Base-by-base conservation (phyloP, 805 yeast genomes). In the Clavispora fructus region DNA sequence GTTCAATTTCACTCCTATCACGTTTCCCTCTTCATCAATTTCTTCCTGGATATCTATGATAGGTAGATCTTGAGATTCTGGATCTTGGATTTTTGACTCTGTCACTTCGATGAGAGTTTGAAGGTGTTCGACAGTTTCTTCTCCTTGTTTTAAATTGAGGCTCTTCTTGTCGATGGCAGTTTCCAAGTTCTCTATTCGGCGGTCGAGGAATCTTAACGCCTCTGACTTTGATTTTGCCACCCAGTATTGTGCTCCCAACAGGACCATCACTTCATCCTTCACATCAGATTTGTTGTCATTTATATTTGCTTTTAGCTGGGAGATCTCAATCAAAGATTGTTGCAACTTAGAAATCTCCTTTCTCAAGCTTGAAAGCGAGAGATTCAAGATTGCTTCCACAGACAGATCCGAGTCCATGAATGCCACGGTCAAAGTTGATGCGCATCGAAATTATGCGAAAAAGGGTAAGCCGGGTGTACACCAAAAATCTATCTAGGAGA, bases 21-120 rank as follows among this genome's bases (percentile, higher is more conserved):
- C 74, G 49, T 86, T 80, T 0, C 82, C 97, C n/a, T 86, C 82
- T 0, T 87, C 96, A 62, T 90, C 96, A 33, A 91, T 63, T 44
- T 61, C 65, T 59, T 90, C 97, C 44, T 82, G 73, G 19, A 91
- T 91, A 47, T 90, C 97, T 81, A 89, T 80, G 23, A 87, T 68
- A 1, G 88, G 90, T 2, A 82, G 56, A 1, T 73, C 80, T 13
- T 77, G 25, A 9, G 37, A 6, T 7, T 33, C 23, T n/a, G 12
- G 13, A 10, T 16, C 7, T 6, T 33, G 13, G 7, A 9, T 11
- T 10, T 6, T 10, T 7, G 23, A 11, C 25, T 33, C 25, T 10
- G 37, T 33, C 25, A 13, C 37, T 11, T 16, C 25, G 10, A 33
- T n/a, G 25, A 17, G 16, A 13, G 13, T 33, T 11, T 33, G 37